These are phyloP conservation scores for Neotropicomus parvogracilis DNA, from an alignment of 1,284 basidiomycete species.

Conservation along the genomic window DNA sequence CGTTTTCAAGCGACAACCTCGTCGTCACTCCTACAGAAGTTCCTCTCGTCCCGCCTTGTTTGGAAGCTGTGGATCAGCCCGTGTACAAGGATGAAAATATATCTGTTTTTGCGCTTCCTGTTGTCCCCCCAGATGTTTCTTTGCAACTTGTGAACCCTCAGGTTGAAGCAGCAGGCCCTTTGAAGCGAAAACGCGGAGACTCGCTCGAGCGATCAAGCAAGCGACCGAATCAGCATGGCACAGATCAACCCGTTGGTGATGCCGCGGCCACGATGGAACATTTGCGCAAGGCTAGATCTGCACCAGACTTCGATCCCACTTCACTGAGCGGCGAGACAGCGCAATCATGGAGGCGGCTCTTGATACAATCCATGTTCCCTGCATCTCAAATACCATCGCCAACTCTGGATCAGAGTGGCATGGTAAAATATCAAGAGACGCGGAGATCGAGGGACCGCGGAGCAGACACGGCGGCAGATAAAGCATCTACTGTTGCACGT, in stretches of 20 bases:
- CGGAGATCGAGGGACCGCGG: slow-evolving; percentile 7
- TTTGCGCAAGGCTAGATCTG: slow-evolving; percentile 23
- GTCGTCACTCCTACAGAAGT: slow-evolving; percentile 48
- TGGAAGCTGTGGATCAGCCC: slow-evolving; percentile 31
- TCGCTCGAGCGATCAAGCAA: slow-evolving; percentile 37
- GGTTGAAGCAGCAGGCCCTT: slow-evolving; percentile 6
- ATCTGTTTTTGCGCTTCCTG: slow-evolving; percentile 59
- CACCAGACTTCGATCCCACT: slow-evolving; percentile 37
- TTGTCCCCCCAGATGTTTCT: slow-evolving; percentile 33
- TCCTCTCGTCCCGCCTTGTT: slow-evolving; percentile 28
- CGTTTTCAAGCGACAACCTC: slow-evolving; percentile 44
- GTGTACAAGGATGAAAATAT: slow-evolving; percentile 64
- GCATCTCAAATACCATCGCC: slow-evolving; percentile 23
- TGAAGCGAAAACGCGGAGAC: slow-evolving; percentile 47
- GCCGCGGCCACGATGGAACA: not conserved
- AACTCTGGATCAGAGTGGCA: slow-evolving; percentile 7
- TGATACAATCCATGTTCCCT: slow-evolving; percentile 60
- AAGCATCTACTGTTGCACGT: slow-evolving; percentile 8
- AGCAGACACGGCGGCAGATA: not conserved
- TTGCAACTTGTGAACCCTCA: not conserved
- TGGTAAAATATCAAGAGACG: slow-evolving; percentile 4
- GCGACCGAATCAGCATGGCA: slow-evolving; percentile 11
- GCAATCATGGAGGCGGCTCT: slow-evolving; percentile 48
- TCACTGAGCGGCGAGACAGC: slow-evolving; percentile 40
- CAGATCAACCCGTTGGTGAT: not conserved